Conservation (phyloP, 805 yeast genomes). For the Suhomyces sp. region DNA sequence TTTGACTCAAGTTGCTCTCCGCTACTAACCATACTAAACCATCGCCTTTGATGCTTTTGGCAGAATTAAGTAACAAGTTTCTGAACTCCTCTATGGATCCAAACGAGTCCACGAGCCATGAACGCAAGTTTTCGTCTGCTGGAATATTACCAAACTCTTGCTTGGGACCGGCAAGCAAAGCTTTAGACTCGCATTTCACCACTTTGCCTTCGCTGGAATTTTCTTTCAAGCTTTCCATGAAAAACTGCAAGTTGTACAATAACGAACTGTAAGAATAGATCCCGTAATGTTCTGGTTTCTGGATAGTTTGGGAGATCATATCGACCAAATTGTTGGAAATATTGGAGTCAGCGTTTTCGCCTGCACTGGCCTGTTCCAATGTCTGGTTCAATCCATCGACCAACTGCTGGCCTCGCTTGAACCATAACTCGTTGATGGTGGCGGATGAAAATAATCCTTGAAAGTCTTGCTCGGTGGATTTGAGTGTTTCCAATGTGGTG, state of each 20-base stretch:
- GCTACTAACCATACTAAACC: constrained; percentile 92
- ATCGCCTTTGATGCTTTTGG: constrained; percentile 74
- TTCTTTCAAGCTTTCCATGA: constrained; percentile 43
- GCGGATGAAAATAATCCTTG: constrained; percentile 33
- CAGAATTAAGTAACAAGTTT: constrained; percentile 65
- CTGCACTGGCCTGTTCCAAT: constrained; percentile 17
- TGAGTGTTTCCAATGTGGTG: constrained; percentile 28
- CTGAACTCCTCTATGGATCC: constrained; percentile 78
- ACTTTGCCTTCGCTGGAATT: constrained; percentile 15
- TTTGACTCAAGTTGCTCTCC: constrained; percentile 35
- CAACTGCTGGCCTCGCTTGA: constrained; percentile 34
- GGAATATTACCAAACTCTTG: constrained; percentile 35
- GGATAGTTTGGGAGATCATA: constrained; percentile 41
- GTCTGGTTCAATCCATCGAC: constrained; percentile 33
- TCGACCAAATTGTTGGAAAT: constrained; percentile 15
- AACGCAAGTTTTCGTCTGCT: constrained; percentile 31
- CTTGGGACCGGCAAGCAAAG: constrained; percentile 47
- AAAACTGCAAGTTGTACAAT: constrained; percentile 49
- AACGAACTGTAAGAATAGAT: constrained; percentile 46
- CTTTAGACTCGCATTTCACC: constrained; percentile 21
- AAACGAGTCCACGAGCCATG: constrained; percentile 59
- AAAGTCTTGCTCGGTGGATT: constrained; percentile 25
- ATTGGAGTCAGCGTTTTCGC: constrained; percentile 2
- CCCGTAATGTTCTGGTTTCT: constrained; percentile 43
- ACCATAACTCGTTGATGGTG: constrained; percentile 38